Evolutionary conservation across 108 stramenopile species (phyloP), one percentile per base, ranked within the genome.

Genomic region (Cylindrotheca closterium): DNA sequence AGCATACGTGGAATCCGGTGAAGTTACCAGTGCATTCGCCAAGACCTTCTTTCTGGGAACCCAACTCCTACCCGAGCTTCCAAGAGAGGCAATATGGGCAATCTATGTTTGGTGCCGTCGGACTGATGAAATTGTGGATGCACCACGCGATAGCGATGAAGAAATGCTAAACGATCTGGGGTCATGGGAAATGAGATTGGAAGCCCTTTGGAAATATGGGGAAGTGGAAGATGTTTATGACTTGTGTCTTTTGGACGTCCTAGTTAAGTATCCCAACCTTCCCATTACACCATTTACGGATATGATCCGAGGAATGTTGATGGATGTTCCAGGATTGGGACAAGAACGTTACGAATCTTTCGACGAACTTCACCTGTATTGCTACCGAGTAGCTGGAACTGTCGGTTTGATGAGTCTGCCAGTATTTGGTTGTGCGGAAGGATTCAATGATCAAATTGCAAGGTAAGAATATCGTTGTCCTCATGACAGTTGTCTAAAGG

Each of bases 41-140:
- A 98, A 98, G 72, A 98, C 97, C 0, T 98, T 98, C 63, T 97
- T 96, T 65, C 73, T 97, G 31, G 97, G 97, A 0, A 96, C 97
- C 5, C 84, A 82, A 67, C 78, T 96, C 48, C 67, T 98, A 70
- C 74, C 80, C 2, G 76, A 80, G 46, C 76, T 59, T 5, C 72
- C 86, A 19, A 74, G 79, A 57, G 77, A 71, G 34, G 93, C 93
- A 17, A 93, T 95, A 46, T 98, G 97, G 97, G 96, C 96, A 10
- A 79, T 98, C 21, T 98, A 98, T 71, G 96, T 96, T 18, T 98
- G 97, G 97, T 98, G 97, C 67, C 85, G 97, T 19, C 79, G 97
- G 18, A 98, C 97, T 2, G 97, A 98, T 77, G 97, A 98, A 68
- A 94, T 98, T 47, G 97, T 98, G 10, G 97, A 98, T 80, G 91